A percentile compares a stretch with the other conserved stretches of the same genome.
These are phyloP conservation scores for Leccinum variicolor DNA, from an alignment of 768 basidiomycete genomes.

Conservation along the genomic window DNA sequence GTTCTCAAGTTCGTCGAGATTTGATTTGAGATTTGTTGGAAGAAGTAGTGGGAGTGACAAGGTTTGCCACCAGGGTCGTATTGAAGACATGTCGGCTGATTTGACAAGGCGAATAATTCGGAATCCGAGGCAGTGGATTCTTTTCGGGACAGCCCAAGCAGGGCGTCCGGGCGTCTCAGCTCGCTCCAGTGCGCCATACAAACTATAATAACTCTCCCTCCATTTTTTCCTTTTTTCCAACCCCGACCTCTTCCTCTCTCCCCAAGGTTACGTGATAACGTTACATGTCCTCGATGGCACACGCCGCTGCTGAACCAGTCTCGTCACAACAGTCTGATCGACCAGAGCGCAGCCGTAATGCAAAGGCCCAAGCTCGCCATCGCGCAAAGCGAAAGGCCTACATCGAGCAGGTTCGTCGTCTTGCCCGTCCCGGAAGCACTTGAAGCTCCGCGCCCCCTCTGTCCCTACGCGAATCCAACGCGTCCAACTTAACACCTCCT, in stretches of 20 bases:
- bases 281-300: constrained; percentile 58
- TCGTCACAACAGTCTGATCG: constrained; percentile 48
- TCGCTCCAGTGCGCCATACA: constrained; percentile 11
- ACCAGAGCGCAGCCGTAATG: constrained; percentile 84
- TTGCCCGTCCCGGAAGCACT: constrained; percentile 1
- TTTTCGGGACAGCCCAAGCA: constrained; percentile 20
- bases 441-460: constrained; percentile 7
- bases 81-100: constrained; percentile 33
- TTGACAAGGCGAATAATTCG: constrained; percentile 48
- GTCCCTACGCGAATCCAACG: constrained; percentile 6
- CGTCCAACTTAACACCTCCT: background rate
- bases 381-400: constrained; percentile 91
- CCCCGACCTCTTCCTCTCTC: constrained; percentile 47
- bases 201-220: constrained; percentile 36
- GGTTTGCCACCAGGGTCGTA: constrained; percentile 36
- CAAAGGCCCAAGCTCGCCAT: constrained; percentile 85
- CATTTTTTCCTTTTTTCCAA: constrained; percentile 38
- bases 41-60: constrained; percentile 22
- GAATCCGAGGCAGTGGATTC: constrained; percentile 38
- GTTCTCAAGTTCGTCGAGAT: constrained; percentile 29
- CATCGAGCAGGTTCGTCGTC: constrained; percentile 68
- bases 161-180: constrained; percentile 24
- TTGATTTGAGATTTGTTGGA: constrained; percentile 29
- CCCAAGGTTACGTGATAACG: constrained; percentile 38
- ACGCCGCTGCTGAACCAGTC: constrained; percentile 44